Evolutionary conservation across 2,329 filamentous ascomycete genomes (phyloP).

Genomic region (Hypoxylon sp.): DNA sequence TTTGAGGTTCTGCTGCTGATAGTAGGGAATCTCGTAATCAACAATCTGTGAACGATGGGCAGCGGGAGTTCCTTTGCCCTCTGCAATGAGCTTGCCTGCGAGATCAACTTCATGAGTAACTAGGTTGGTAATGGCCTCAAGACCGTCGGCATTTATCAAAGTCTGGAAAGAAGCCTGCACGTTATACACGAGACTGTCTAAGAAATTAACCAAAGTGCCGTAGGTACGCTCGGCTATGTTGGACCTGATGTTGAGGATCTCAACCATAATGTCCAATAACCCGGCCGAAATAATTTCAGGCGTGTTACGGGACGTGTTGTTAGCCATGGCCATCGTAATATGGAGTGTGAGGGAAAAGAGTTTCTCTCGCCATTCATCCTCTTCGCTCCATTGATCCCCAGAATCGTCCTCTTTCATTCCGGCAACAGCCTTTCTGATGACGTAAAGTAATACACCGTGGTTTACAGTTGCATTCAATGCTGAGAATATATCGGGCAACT

Average conservation of each 20-base stretch:
- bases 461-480: slow-evolving; percentile 97
- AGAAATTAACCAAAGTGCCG: slow-evolving; percentile 85
- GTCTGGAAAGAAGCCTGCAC: slow-evolving; percentile 87
- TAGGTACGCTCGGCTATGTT: slow-evolving; percentile 86
- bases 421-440: slow-evolving; percentile 90
- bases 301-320: slow-evolving; percentile 50
- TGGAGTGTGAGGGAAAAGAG: slow-evolving; percentile 90
- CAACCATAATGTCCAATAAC: slow-evolving; percentile 89
- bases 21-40: slow-evolving; percentile 94
- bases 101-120: slow-evolving; percentile 83
- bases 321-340: slow-evolving; percentile 79
- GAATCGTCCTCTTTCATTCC: slow-evolving; percentile 76
- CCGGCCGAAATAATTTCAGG: slow-evolving; percentile 89
- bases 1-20: slow-evolving; percentile 92
- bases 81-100: slow-evolving; percentile 75
- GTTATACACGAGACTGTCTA: slow-evolving; percentile 89
- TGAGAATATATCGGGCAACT: slow-evolving; percentile 85
- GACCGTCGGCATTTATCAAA: slow-evolving; percentile 84
- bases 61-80: slow-evolving; percentile 78
- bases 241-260: slow-evolving; percentile 88
- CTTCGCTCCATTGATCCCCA: slow-evolving; percentile 74
- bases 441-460: slow-evolving; percentile 93
- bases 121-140: slow-evolving; percentile 91
- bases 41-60: slow-evolving; percentile 83
- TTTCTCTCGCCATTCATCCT: slow-evolving; percentile 91